Evolutionary conservation across 768 basidiomycete genomes (phyloP), one percentile per base, ranked within the genome.

Genomic region (Boletus insuetus): DNA sequence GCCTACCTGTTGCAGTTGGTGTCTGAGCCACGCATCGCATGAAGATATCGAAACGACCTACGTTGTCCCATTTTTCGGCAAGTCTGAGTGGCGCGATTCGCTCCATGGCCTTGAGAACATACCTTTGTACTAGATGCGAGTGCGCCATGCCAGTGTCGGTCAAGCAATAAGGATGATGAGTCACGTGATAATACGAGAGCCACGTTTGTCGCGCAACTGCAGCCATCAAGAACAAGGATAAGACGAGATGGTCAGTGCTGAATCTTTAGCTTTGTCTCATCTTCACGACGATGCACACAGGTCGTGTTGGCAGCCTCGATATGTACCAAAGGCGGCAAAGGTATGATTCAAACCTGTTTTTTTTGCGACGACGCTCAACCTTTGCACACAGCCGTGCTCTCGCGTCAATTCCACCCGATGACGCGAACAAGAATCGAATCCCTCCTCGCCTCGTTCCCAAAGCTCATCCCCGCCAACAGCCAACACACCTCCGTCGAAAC

Each of bases 401-500:
- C 95, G 58, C 89, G 97, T 58, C 95, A 98, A 66, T 98, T 98
- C 69, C 84, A 93, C 58, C 91, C 92, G 61, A 90, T 99, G 84
- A 83, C 93, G 19, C 83, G 91, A 52, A 84, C 93, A 1, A 82
- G 96, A 51, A 94, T 99, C 64, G 96, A 98, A 73, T 91, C 93
- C 42, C 86, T 99, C 32, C 86, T 99, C 41, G 88, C 96, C 10
- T 95, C 94, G 3, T 99, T 98, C 79, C 94, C 95, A 3, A 98
- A 97, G 72, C 85, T 98, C 63, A 97, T 99, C 61, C 94, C 95
- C 4, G 83, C 90, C 50, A 92, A 91, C 66, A 92, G 87, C 24
- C 94, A 97, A 72, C 94, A 98, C 70, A 97, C 95, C 4, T 91
- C 93, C n/a, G 89, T 96, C 64, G 95, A 92, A 78, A 97, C 93